Conservation (phyloP, 805 yeast genomes). For the Cyberlindnera xishuangbannaensis region DNA sequence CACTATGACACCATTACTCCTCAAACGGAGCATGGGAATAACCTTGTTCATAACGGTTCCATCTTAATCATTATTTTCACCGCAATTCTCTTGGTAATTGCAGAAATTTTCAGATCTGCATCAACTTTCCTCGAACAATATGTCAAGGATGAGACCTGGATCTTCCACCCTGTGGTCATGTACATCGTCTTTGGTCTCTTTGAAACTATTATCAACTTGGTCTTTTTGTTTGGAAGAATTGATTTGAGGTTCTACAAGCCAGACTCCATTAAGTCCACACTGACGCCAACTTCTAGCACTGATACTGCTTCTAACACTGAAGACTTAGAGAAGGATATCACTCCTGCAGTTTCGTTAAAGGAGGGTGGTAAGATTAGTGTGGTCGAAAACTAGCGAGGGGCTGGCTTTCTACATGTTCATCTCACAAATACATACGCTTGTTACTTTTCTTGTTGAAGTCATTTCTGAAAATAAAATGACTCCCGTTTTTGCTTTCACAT, state of each 20-base stretch:
- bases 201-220: conserved; percentile 51
- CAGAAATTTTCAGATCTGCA: conserved; percentile 45
- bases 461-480: too few species aligned
- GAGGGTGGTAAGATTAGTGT: too few species aligned
- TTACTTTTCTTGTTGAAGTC: too few species aligned
- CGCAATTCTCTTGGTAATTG: conserved; percentile 43
- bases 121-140: conserved; percentile 34
- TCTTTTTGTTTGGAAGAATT: conserved; percentile 58
- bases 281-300: too few species aligned
- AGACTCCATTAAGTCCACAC: conserved; percentile 39
- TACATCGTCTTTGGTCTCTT: conserved; percentile 65
- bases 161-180: conserved; percentile 54
- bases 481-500: too few species aligned
- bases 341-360: not conserved
- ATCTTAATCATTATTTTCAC: conserved; percentile 38
- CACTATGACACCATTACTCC: conserved; percentile 28
- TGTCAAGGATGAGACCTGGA: conserved; percentile 34
- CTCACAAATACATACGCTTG: too few species aligned
- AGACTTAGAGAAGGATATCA: not conserved
- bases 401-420: too few species aligned
- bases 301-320: conserved; percentile 2
- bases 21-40: conserved; percentile 13
- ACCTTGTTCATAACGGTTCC: conserved; percentile 45
- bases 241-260: conserved; percentile 81
- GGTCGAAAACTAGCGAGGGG: too few species aligned